Percentiles rank a stretch among this genome's conserved stretches.
Conservation (phyloP, 306 rosid species). For the Prunus armeniaca region DNA sequence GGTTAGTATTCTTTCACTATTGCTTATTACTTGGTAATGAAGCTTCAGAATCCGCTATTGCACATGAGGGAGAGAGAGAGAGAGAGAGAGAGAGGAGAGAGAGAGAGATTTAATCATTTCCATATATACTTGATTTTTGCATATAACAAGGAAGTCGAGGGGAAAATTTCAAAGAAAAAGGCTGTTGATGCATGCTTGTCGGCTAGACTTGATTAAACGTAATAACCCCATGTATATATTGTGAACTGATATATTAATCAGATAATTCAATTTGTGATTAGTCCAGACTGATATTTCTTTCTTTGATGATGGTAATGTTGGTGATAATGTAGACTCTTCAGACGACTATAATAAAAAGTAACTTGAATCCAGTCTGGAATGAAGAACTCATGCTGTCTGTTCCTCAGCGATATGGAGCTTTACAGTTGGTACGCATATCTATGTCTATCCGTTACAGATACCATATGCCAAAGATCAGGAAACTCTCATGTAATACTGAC, state of each 20-base stretch:
- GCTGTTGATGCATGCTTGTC: background rate
- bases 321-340: constrained; percentile 56
- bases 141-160: background rate
- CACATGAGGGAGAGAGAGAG: background rate
- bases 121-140: background rate
- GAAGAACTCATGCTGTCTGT: constrained; percentile 96
- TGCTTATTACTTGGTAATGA: constrained; percentile 13
- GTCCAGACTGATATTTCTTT: background rate
- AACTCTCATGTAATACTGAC: background rate
- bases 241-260: background rate
- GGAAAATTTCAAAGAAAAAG: background rate
- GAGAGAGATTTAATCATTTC: background rate
- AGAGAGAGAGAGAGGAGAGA: background rate
- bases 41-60: background rate
- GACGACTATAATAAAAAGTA: constrained; percentile 58
- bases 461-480: background rate
- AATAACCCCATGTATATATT: background rate
- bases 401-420: constrained; percentile 67
- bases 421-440: constrained; percentile 72
- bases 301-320: constrained; percentile 20
- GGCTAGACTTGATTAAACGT: background rate
- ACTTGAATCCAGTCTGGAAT: constrained; percentile 98
- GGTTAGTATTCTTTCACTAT: constrained; percentile 45
- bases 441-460: background rate
- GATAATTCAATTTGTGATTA: background rate